Conservation (phyloP, 805 yeast genomes). For the Pichia nanzhaoensis region DNA sequence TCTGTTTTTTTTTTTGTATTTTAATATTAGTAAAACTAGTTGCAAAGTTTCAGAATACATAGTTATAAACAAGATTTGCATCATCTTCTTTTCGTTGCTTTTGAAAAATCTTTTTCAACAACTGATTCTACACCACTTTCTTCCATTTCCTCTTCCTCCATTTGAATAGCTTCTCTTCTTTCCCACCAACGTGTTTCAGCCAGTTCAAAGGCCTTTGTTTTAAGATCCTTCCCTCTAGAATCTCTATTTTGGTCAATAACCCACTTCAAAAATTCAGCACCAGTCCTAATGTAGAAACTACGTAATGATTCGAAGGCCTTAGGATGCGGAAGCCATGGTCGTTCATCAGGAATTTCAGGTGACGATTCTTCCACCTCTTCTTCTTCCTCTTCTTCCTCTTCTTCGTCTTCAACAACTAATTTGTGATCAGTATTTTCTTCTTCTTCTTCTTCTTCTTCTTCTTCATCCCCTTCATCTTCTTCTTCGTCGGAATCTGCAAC, state of each 20-base stretch:
- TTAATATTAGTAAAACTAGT: no score
- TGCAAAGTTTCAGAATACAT: no score
- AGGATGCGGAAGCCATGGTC: slow-evolving; percentile 98
- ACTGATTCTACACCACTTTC: slow-evolving; percentile 92
- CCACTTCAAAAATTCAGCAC: slow-evolving; percentile 87
- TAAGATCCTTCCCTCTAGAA: slow-evolving; percentile 83
- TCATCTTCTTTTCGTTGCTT: slow-evolving; percentile 42
- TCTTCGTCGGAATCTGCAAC: slow-evolving; percentile 60
- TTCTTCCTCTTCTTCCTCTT: slow-evolving; percentile 58
- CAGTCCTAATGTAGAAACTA: slow-evolving; percentile 78
- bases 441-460: slow-evolving; percentile 53
- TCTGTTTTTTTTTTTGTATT: neutral
- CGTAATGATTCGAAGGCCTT: slow-evolving; percentile 84
- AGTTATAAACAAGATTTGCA: no score
- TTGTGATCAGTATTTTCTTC: slow-evolving; percentile 36
- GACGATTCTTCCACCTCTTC: slow-evolving; percentile 54
- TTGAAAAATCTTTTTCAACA: slow-evolving; percentile 59
- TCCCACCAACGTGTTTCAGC: slow-evolving; percentile 99
- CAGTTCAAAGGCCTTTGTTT: slow-evolving; percentile 81
- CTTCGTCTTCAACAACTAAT: slow-evolving; percentile 39
- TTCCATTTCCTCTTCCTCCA: slow-evolving; percentile 82
- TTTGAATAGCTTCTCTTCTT: slow-evolving; percentile 85
- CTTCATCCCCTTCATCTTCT: slow-evolving; percentile 57
- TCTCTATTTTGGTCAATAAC: slow-evolving; percentile 80
- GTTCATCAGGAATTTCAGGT: slow-evolving; percentile 75